These are phyloP conservation scores for Pleurotus cornucopiae DNA, from an alignment of 768 basidiomycete genomes.

Conservation along the genomic window DNA sequence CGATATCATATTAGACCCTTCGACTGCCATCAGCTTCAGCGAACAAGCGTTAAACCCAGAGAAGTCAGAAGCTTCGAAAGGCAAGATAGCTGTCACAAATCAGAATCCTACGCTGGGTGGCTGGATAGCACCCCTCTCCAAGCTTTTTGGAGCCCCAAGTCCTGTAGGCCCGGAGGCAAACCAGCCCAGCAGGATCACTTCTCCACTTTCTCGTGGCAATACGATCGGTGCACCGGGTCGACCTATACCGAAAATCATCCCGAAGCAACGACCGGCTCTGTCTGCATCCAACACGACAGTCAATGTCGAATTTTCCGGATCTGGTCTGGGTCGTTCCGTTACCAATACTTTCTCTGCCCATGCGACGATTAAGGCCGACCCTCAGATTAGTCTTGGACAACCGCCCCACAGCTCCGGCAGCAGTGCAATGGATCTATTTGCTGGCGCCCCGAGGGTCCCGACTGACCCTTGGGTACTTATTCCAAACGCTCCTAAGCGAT, in stretches of 20 bases:
- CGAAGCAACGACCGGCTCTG: slow-evolving; percentile 81
- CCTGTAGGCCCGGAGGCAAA: slow-evolving; percentile 20
- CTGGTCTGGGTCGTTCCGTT: slow-evolving; percentile 40
- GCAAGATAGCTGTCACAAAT: slow-evolving; percentile 25
- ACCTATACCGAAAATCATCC: slow-evolving; percentile 46
- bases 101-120: slow-evolving; percentile 33
- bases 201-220: slow-evolving; percentile 15
- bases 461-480: slow-evolving; percentile 75
- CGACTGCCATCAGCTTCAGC: slow-evolving; percentile 65
- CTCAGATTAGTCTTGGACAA: background rate
- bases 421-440: slow-evolving; percentile 84
- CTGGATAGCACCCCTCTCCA: slow-evolving; percentile 88
- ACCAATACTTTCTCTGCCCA: slow-evolving; percentile 32
- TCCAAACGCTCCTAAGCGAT: slow-evolving; percentile 31
- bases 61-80: slow-evolving; percentile 38
- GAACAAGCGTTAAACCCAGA: slow-evolving; percentile 63
- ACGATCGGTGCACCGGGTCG: slow-evolving; percentile 9
- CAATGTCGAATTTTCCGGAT: slow-evolving; percentile 91
- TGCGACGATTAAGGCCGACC: slow-evolving; percentile 1
- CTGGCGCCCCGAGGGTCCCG: slow-evolving; percentile 65
- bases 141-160: slow-evolving; percentile 53
- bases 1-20: slow-evolving; percentile 85
- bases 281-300: slow-evolving; percentile 89
- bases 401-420: slow-evolving; percentile 8
- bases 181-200: slow-evolving; percentile 14